These are phyloP conservation scores for Blastocystis sp. DNA, from an alignment of 352 stramenopile species.

Conservation along the genomic window DNA sequence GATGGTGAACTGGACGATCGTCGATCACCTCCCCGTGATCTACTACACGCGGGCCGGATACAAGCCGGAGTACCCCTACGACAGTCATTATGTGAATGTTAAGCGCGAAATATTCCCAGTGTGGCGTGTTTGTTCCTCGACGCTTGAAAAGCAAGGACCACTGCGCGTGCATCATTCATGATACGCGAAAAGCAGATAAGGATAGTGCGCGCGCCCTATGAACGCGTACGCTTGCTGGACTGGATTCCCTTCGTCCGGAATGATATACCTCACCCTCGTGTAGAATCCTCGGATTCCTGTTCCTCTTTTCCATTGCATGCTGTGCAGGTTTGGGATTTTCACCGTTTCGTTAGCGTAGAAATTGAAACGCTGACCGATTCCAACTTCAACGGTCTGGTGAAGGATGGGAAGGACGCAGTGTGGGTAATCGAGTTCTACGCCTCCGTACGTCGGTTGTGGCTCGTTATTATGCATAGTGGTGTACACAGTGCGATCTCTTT, in stretches of 20 bases:
- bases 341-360: neutral
- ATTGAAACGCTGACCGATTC: constrained; percentile 23
- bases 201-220: no score
- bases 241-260: no score
- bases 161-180: no score
- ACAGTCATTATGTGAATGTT: neutral
- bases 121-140: neutral
- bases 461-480: constrained; percentile 18
- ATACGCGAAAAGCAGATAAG: no score
- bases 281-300: neutral
- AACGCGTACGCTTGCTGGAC: no score
- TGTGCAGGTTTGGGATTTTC: neutral
- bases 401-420: neutral
- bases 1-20: constrained; percentile 45
- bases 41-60: constrained; percentile 54
- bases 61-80: constrained; percentile 18
- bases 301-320: neutral
- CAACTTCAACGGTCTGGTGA: neutral
- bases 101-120: neutral
- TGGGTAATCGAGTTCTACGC: constrained; percentile 60
- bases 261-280: neutral
- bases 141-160: no score
- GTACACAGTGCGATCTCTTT: neutral
- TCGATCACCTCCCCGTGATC: constrained; percentile 26
- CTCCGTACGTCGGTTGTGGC: neutral